Evolutionary conservation across 73 alveolate genomes (phyloP).

Genomic region (Paramecium primaurelia): DNA sequence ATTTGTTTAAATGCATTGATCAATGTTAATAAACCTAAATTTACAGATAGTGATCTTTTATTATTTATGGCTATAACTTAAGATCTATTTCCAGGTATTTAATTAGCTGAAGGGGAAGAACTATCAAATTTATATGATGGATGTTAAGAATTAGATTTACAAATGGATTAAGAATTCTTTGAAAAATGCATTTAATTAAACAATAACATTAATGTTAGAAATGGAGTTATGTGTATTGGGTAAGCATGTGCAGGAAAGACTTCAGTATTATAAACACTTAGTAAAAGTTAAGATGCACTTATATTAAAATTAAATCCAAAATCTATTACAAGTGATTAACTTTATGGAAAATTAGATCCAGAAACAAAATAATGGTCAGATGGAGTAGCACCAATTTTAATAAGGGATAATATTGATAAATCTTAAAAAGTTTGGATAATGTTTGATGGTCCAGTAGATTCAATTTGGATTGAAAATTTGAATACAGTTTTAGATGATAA

Average conservation of each 20-base stretch:
- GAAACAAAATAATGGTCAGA: conserved; percentile 74
- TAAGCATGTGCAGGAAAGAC: conserved; percentile 85
- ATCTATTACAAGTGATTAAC: conserved; percentile 62
- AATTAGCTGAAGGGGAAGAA: conserved; percentile 82
- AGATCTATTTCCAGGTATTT: conserved; percentile 87
- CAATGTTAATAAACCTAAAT: conserved; percentile 94
- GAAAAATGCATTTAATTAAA: neutral
- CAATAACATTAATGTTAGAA: conserved; percentile 45
- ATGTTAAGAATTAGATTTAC: conserved; percentile 53
- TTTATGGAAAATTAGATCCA: conserved; percentile 76
- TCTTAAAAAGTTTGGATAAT: conserved; percentile 82
- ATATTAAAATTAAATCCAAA: conserved; percentile 67
- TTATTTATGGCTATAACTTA: conserved; percentile 81
- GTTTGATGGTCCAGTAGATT: conserved; percentile 99
- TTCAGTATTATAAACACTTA: conserved; percentile 78
- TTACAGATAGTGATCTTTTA: conserved; percentile 87
- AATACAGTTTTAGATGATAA: conserved; percentile 94
- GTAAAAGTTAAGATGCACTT: conserved; percentile 6
- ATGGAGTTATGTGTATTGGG: conserved; percentile 64
- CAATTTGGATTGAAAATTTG: conserved; percentile 99
- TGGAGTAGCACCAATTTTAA: conserved; percentile 66
- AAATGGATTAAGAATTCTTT: conserved; percentile 88
- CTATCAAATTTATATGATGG: conserved; percentile 63
- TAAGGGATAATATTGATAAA: conserved; percentile 53
- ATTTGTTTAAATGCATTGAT: conserved; percentile 72